These are phyloP conservation scores for Thymus quinquecostatus DNA, from an alignment of 257 asterid genomes.

Conservation along the genomic window DNA sequence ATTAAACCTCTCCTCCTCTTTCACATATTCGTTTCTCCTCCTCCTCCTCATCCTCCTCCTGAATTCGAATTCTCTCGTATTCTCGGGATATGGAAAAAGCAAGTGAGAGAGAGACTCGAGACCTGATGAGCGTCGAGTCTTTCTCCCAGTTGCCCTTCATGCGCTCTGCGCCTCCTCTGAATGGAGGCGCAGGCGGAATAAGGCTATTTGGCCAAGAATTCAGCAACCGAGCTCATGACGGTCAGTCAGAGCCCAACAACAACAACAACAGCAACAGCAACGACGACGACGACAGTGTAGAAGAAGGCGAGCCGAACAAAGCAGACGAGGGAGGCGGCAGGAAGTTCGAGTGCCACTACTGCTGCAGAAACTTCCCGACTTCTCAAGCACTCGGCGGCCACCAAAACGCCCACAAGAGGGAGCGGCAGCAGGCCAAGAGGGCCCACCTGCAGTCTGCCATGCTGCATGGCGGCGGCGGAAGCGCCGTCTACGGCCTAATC, in stretches of 20 bases:
- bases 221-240: constrained; percentile 21
- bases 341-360: constrained; percentile 86
- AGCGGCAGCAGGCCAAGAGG: constrained; percentile 83
- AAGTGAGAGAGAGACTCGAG: constrained; percentile 68
- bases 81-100: constrained; percentile 51
- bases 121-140: constrained; percentile 85
- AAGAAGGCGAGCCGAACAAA: constrained; percentile 16
- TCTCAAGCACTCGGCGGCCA: constrained; percentile 98
- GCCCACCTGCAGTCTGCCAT: constrained; percentile 73
- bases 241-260: constrained; percentile 20
- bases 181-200: constrained; percentile 44
- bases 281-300: constrained; percentile 1
- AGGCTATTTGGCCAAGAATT: constrained; percentile 88
- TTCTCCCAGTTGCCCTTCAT: constrained; percentile 93
- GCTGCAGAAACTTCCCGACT: constrained; percentile 87
- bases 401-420: constrained; percentile 93
- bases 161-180: constrained; percentile 50
- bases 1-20: too few species aligned
- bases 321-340: constrained; percentile 28
- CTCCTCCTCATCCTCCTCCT: too few species aligned
- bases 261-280: constrained; percentile 7
- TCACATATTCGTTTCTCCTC: too few species aligned
- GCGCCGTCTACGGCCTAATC: constrained; percentile 60
- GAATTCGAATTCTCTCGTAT: too few species aligned
- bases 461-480: constrained; percentile 50